Base-by-base conservation (phyloP, 2,329 filamentous ascomycete species). In the Lasiodiplodia citricola region DNA sequence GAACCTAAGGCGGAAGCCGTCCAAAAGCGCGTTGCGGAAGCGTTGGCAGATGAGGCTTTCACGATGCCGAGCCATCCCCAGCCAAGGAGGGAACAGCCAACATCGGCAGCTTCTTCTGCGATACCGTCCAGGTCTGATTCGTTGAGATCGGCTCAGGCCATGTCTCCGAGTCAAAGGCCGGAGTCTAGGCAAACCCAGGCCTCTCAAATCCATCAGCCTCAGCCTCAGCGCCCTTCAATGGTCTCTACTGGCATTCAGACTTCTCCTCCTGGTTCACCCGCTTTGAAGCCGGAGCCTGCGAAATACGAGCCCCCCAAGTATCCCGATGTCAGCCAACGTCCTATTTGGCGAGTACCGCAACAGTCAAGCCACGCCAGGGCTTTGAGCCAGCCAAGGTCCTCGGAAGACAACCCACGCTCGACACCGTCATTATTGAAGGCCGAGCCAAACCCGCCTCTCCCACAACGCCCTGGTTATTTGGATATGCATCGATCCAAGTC, bases 31-130 rank as follows among this genome's bases (percentile, higher is more conserved):
- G 87, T 96, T 10, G 88, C 91, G 0, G 89, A 94, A 75, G 91
- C 91, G 50, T 82, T 97, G 60, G 93, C 92, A 3, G 94, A 97
- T 74, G 91, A 97, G 76, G 93, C 91, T 0, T 97, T 98, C 79
- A 88, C 86, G 18, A 81, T 21, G 70, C 78, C 31, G 74, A 76
- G 62, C 69, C 73, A 52, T 66, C 78, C 68, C 69, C 73, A 51
- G 66, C 78, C 68, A 51, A 79, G 74, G 68, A 74, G 11, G 55
- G 74, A 47, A 8, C 60, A 76, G 54, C 69, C 75, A 2, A 70
- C 73, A 0, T 73, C 78, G 3, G 73, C 75, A 66, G 75, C 79
- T 44, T 72, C 77, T 10, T 77, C 77, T 23, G 57, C 75, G 8
- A 72, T 73, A 21, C 70, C 78, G 6, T 76, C 78, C 13, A 75